Evolutionary conservation across 345 rosid species (phyloP), one percentile per base, ranked within the genome.

Genomic region (Combretum micranthum): DNA sequence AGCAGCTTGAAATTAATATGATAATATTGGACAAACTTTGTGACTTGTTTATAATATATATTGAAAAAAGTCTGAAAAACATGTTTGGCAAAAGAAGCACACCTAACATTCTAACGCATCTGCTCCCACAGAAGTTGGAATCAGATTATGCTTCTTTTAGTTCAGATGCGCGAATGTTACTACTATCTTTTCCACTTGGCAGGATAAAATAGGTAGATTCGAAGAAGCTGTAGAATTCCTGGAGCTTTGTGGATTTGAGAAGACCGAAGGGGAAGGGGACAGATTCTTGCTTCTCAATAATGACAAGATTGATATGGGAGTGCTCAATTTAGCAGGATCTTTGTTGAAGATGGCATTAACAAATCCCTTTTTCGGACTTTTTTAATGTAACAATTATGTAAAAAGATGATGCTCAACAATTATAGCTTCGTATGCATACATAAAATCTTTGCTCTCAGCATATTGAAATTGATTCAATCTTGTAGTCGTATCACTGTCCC

Each of bases 231-330:
- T 71, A 5, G 84, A 83, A 74, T 86, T 91, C 78, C 84, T 91
- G 46, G 85, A 84, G 77, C 86, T 91, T 62, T 88, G 98, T 42
- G 96, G 92, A 20, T 91, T 88, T 55, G 81, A 78, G 70, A 81
- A 57, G 71, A 78, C 55, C 12, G 79, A 79, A 62, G 83, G 55
- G 11, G 79, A 79, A 62, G 83, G 56, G n/a, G 75, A 57, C 12
- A 58, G 74, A 57, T 82, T 75, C 67, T 61, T 88, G 80, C 47
- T 50, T 71, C 78, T 91, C 49, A 74, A 85, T 0, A 50, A 55
- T 0, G 73, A 73, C 14, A 80, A 79, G 45, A 69, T 62, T 18
- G 80, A 90, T 68, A 45, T 80, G 61, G 70, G 47, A 17, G 53
- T 71, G 47, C 80, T 91, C 20, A 68, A 74, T 67, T 67, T 77